Evolutionary conservation across 345 rosid species (phyloP), one percentile per base, ranked within the genome.

Genomic region (Abelmoschus esculentus): DNA sequence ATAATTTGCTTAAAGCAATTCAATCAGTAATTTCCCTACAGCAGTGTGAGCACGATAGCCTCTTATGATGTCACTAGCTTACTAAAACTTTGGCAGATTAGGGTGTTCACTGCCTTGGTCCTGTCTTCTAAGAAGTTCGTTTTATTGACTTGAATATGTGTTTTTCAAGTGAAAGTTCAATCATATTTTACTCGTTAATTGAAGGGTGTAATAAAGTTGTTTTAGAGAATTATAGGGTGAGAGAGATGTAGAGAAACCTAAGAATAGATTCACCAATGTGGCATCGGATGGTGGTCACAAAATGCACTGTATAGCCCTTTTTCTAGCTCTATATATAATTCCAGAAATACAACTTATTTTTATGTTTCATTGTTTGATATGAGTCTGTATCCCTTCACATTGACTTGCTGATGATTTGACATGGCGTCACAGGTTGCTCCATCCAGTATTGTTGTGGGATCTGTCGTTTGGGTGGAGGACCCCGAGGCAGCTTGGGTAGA

Each of bases 401-500:
- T 52, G 67, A 83, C 50, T 4, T 32, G 7, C 57, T 66, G 64
- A 68, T 67, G 53, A 50, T 67, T 56, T 31, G 19, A 56, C 73
- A n/a, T 73, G 59, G n/a, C 38, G n/a, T 53, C 63, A 65, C 82
- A 91, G 96, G 90, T 85, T 79, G 80, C 86, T 81, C 65, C 80
- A 74, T 83, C 67, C 57, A 78, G 75, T 78, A 65, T 83, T 3
- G 79, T 67, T 17, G 81, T 85, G 57, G 98, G 98, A 66, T 90
- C 99, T 74, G 52, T 70, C 63, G 92, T 92, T 73, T 95, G 99
- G 99, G 83, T 84, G 68, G 96, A 91, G 76, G 93, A 95, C 82
- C 78, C 88, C 7, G 90, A 87, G 40, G 81, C 55, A 72, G 90
- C 96, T 68, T 95, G 99, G 99, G n/a, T 91, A 50, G 98, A 91